Base-by-base conservation (phyloP, 2,329 filamentous ascomycete genomes). In the Pestalotiopsis sp. region DNA sequence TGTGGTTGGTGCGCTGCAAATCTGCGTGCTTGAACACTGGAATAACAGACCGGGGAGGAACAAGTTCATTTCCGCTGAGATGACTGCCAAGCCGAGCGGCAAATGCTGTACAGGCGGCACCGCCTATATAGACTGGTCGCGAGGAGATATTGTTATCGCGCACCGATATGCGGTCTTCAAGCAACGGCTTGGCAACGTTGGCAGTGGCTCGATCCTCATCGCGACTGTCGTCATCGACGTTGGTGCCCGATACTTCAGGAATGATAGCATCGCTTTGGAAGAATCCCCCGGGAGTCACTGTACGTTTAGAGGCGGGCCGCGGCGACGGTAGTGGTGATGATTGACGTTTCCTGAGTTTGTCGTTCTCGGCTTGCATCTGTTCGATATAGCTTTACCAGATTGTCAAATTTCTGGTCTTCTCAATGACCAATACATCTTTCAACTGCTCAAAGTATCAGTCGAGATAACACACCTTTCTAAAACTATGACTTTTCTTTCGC, bases 401-500 rank as follows among this genome's bases (percentile, higher is more conserved):
- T 36, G 27, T 59, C 27, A 59, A 23, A 20, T 27, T 11, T 17
- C 11, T 12, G 38, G 13, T 36, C 56, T 12, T 59, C 13, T 56
- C 31, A 52, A 38, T 27, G 2, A 20, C 27, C 5, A 36, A 9
- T 17, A 20, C 56, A 57, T 41, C 13, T 31, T 20, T 4, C n/a
- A 7, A 39, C 38, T 23, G n/a, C 17, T n/a, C 38, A 20, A 39
- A 1, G 4, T 20, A 12, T 20, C 12, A 20, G 45, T 9, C 13
- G 41, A 45, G 11, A 23, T 58, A 5, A 27, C 57, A 20, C 58
- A 73, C 72, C 71, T 73, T 65, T 73, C 70, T 39, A 70, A 17
- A 13, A 73, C 72, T 41, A 70, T 72, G 36, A 73, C 68, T 58
- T 73, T 72, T 36, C 71, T 61, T 36, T 72, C 71, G 23, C 70